Base-by-base conservation (phyloP, 148 eudicot genomes). In the Agrostemma githago region DNA sequence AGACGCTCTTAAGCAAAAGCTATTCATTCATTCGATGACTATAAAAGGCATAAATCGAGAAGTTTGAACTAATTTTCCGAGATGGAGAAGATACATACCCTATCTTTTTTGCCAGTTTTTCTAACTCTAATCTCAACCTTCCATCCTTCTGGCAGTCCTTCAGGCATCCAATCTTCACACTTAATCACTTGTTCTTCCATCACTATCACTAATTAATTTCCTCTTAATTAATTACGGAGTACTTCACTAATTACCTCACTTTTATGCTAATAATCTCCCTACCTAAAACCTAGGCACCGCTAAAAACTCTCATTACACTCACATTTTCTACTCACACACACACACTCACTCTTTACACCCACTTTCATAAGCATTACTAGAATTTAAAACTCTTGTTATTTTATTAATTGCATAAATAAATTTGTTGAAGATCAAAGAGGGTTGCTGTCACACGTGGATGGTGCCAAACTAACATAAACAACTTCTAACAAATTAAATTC, bases 81-180 rank as follows among this genome's bases (percentile, higher is more conserved):
- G 34, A 26, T 26, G 0, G 16, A 38, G 62, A 59, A 39, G 10
- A 16, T 6, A 40, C 40, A 83, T 81, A 92, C 97, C 92, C 85
- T 83, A 72, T 88, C 88, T 54, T 79, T 87, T 78, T 76, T 88
- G 58, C 97, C 97, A 56, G 57, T 84, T 76, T 84, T 88, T 21
- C 92, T 72, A 20, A 80, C 83, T 71, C 84, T 84, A 44, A 87
- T 84, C 67, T 84, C 83, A 53, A 79, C 87, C 59, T 82, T 88
- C 96, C 97, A 90, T 16, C 91, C 97, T 34, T 70, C 81, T n/a
- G 97, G 95, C 42, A 89, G 81, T 86, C 90, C 96, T 41, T 70
- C 81, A 11, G 95, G 96, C 21, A 90, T 82, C 92, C 87, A 85
- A 16, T 84, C 87, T 59, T 83, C 84, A 15, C 61, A 79, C 62